Evolutionary conservation across 2,329 filamentous ascomycete genomes (phyloP).

Genomic region (Aspergillus intermedius): DNA sequence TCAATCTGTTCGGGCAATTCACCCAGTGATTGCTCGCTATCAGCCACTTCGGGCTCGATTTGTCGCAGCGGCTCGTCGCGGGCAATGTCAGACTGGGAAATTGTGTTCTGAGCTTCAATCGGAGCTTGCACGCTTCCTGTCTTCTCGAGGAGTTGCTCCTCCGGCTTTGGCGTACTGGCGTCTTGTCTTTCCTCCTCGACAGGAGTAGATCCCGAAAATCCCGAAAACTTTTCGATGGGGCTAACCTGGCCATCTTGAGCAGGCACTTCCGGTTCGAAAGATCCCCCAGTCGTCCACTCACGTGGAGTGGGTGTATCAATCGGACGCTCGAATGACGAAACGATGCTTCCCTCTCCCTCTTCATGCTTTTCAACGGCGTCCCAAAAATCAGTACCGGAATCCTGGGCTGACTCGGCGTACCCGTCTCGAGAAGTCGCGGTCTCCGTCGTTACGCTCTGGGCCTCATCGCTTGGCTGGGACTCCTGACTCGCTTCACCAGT

Average conservation of each 20-base stretch:
- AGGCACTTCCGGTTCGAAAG: not conserved
- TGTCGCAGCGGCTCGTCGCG: not conserved
- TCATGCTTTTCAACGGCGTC: too few species aligned
- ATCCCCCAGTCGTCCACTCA: not conserved
- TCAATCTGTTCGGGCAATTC: not conserved
- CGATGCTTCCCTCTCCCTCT: too few species aligned
- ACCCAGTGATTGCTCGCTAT: slow-evolving; percentile 1
- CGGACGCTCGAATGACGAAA: too few species aligned
- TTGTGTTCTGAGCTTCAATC: not conserved
- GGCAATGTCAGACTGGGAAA: not conserved
- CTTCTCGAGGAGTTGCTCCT: not conserved
- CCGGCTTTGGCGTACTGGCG: not conserved
- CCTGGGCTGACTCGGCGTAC: not conserved
- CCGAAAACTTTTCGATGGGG: not conserved
- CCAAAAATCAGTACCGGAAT: too few species aligned
- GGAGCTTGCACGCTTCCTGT: not conserved
- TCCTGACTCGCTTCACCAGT: not conserved
- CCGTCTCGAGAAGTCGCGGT: not conserved
- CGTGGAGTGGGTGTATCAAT: too few species aligned
- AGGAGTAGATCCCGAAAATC: not conserved
- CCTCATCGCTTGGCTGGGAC: not conserved
- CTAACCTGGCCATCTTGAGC: not conserved
- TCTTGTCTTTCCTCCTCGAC: not conserved
- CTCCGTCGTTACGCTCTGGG: not conserved
- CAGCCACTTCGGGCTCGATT: not conserved